A percentile compares a stretch with the other conserved stretches of the same genome.
These are phyloP conservation scores for Kockiozyma suomiensis DNA, from an alignment of 805 yeast species.

Conservation along the genomic window DNA sequence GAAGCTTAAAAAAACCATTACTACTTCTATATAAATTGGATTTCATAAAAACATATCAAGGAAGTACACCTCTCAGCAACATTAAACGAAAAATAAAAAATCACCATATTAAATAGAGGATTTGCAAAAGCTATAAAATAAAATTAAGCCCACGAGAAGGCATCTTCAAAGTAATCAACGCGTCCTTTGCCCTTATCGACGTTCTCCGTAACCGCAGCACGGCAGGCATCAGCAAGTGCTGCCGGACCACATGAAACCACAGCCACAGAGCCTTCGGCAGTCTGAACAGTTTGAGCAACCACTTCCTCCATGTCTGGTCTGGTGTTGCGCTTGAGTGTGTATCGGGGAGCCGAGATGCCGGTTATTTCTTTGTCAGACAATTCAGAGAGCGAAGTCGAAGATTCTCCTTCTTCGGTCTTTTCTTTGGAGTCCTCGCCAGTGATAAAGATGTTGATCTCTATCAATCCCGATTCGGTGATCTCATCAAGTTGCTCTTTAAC, in stretches of 20 bases:
- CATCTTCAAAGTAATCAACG: conserved; percentile 32
- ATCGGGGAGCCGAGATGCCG: neutral
- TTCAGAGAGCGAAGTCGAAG: conserved; percentile 6
- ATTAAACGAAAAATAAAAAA: no score
- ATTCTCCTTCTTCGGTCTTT: neutral
- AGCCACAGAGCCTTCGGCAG: conserved; percentile 29
- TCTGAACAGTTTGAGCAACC: conserved; percentile 6
- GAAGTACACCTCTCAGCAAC: no score
- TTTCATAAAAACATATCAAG: no score
- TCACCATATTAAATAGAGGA: neutral
- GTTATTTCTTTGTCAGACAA: conserved; percentile 7
- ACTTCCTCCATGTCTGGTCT: conserved; percentile 18
- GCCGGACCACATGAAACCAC: conserved; percentile 32
- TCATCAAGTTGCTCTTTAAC: conserved; percentile 26
- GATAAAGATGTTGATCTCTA: conserved; percentile 24
- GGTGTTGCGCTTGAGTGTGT: conserved; percentile 11
- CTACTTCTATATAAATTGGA: no score
- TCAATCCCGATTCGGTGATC: conserved; percentile 7
- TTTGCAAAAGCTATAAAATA: neutral
- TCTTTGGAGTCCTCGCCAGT: conserved; percentile 21
- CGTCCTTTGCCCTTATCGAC: conserved; percentile 24
- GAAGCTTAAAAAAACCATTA: no score
- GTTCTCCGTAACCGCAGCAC: conserved; percentile 21
- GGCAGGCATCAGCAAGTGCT: conserved; percentile 21
- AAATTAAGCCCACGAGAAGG: conserved; percentile 28